Evolutionary conservation across 2,329 filamentous ascomycete species (phyloP), one percentile per base, ranked within the genome.

Genomic region (Botryotinia calthae): DNA sequence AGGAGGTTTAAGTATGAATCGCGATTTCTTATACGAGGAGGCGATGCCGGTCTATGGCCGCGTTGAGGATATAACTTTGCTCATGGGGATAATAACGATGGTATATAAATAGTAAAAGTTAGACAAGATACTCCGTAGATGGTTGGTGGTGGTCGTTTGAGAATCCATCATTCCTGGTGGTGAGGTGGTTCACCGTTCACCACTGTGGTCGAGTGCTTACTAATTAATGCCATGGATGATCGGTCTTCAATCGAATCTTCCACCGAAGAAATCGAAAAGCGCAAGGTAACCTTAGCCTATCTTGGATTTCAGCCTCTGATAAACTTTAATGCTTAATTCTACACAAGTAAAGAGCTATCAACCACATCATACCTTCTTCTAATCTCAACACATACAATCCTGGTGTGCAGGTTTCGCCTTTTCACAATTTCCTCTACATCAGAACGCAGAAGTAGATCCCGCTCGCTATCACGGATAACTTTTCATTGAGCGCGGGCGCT

Each of bases 401-500:
- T 76, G 77, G 76, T 75, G 78, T 79, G 76, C 77, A 79, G 78
- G 76, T 77, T 76, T 78, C 76, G 75, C 77, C 78, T 76, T 76
- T 78, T 42, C 5, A 75, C 73, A 75, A 65, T 76, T 76, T 76
- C 75, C 72, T 75, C 76, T 73, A 65, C 74, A 73, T 73, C 67
- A 62, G 72, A 74, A 67, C 51, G 74, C 56, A 42, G 65, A 67
- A 37, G 48, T 56, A 56, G 28, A n/a, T 31, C 25, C 34, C 37
- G 20, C 25, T 56, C 73, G 68, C 72, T 72, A 70, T 73, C 74
- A 74, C 76, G 70, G 75, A 75, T 74, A 77, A 71, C 73, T 70
- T 76, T 77, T 75, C 76, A 75, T 78, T 79, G 79, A 79, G 79
- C 79, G 79, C 79, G 76, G 79, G 79, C 79, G 79, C 78, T 80